These are phyloP conservation scores for Monoraphidium neglectum DNA, from an alignment of 139 green algal species.

Conservation along the genomic window DNA sequence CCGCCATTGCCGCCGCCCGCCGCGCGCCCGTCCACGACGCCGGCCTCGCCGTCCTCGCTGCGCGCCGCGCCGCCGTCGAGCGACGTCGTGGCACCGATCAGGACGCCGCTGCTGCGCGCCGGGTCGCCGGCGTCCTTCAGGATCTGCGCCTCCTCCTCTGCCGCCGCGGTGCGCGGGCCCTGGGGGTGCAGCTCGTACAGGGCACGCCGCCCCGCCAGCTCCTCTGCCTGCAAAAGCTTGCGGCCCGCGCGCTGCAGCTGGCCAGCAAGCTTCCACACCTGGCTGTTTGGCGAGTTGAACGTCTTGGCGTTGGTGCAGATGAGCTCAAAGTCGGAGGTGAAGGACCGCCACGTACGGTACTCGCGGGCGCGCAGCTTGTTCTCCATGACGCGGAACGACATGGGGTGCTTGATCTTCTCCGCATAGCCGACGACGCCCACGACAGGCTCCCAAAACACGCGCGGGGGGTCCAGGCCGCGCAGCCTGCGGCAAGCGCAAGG, in stretches of 20 bases:
- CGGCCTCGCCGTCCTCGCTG: background rate
- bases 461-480: too few species aligned
- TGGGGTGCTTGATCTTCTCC: constrained; percentile 51
- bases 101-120: background rate
- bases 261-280: constrained; percentile 49
- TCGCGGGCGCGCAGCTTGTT: constrained; percentile 35
- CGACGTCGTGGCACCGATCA: background rate
- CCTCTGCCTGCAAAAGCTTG: constrained; percentile 43
- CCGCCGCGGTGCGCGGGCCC: constrained; percentile 11
- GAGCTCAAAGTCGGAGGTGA: constrained; percentile 51
- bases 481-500: too few species aligned
- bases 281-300: constrained; percentile 56
- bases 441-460: too few species aligned
- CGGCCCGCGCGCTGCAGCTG: constrained; percentile 41
- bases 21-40: background rate
- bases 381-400: constrained; percentile 55
- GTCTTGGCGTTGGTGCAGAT: constrained; percentile 50
- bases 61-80: background rate
- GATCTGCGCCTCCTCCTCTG: constrained; percentile 11
- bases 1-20: background rate
- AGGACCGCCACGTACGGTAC: constrained; percentile 46
- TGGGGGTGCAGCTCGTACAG: constrained; percentile 43
- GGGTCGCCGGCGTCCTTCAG: background rate
- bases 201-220: constrained; percentile 49
- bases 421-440: constrained; percentile 11